Evolutionary conservation across 768 basidiomycete species (phyloP).

Genomic region (Psilocybe sp.): DNA sequence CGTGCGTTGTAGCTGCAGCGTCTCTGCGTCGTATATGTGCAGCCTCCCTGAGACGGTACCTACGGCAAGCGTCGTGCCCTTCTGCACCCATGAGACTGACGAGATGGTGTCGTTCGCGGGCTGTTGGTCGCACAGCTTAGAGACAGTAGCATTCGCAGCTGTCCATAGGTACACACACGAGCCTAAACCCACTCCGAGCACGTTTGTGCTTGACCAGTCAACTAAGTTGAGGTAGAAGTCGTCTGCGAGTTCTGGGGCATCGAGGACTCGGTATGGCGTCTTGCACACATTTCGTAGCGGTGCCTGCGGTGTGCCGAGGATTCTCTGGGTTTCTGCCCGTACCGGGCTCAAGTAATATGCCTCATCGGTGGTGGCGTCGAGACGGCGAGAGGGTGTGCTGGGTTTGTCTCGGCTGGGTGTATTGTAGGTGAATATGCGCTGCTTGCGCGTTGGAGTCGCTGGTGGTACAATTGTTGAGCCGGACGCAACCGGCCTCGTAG

Average conservation of each 20-base stretch:
- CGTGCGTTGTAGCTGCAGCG: slow-evolving; percentile 70
- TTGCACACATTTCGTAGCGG: slow-evolving; percentile 83
- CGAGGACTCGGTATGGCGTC: slow-evolving; percentile 94
- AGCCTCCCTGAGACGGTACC: slow-evolving; percentile 88
- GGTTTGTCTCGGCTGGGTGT: slow-evolving; percentile 62
- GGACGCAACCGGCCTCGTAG: slow-evolving; percentile 44
- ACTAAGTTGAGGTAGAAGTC: slow-evolving; percentile 99
- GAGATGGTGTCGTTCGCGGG: slow-evolving; percentile 73
- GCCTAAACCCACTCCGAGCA: slow-evolving; percentile 90
- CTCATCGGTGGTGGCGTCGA: slow-evolving; percentile 85
- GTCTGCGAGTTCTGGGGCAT: slow-evolving; percentile 95
- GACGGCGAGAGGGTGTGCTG: slow-evolving; percentile 50
- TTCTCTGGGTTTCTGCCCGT: slow-evolving; percentile 72
- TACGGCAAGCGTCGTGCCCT: slow-evolving; percentile 87
- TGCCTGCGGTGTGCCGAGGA: slow-evolving; percentile 83
- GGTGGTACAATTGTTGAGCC: slow-evolving; percentile 36
- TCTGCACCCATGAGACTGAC: slow-evolving; percentile 91
- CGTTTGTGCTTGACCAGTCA: slow-evolving; percentile 95
- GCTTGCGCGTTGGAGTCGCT: slow-evolving; percentile 45
- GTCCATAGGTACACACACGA: slow-evolving; percentile 97
- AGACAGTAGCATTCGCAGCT: slow-evolving; percentile 89
- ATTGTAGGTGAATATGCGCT: slow-evolving; percentile 67
- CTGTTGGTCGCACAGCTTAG: slow-evolving; percentile 83
- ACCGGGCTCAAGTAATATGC: slow-evolving; percentile 92
- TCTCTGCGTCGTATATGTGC: slow-evolving; percentile 90